phyloP scores from a whole-genome alignment of 1,284 basidiomycete species.

The Microbotryum lychnidis-dioicae region DNA sequence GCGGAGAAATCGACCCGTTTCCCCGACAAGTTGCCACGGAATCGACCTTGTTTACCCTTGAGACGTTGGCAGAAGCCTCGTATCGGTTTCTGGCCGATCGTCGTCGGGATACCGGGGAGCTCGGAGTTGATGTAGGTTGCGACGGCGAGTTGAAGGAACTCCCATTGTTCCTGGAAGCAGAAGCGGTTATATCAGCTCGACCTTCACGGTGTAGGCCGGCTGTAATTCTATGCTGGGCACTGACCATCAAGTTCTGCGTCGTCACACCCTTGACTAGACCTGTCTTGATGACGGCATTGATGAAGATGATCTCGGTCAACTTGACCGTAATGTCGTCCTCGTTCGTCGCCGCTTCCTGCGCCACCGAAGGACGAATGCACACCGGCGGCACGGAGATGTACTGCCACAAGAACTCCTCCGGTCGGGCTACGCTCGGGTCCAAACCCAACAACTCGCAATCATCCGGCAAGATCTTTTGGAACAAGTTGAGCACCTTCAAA shows the following conservation, averaged over 20 bases:
- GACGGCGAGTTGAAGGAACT: conserved; percentile 86
- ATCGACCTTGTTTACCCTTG: conserved; percentile 98
- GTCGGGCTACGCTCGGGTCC: conserved; percentile 78
- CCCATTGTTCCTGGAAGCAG: conserved; percentile 81
- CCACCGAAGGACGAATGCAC: conserved; percentile 93
- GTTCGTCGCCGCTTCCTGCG: conserved; percentile 88
- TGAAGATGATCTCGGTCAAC: conserved; percentile 92
- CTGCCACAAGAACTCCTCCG: conserved; percentile 98
- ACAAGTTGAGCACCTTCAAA: conserved; percentile 84
- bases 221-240: conserved; percentile 21
- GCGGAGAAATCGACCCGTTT: conserved; percentile 99
- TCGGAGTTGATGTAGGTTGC: conserved; percentile 99
- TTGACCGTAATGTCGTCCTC: conserved; percentile 99
- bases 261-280: conserved; percentile 80
- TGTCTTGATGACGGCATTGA: conserved; percentile 85
- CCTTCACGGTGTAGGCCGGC: not conserved
- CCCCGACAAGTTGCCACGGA: conserved; percentile 95
- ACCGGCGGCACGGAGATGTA: conserved; percentile 98
- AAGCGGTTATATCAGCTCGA: not conserved
- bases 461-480: conserved; percentile 87
- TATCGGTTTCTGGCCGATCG: conserved; percentile 77
- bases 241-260: conserved; percentile 79
- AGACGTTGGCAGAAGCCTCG: conserved; percentile 95
- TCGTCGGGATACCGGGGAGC: conserved; percentile 79
- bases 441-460: conserved; percentile 93